Percentiles rank a stretch among this genome's conserved stretches.
Evolutionary conservation across 1,139 yeast genomes (phyloP).

Genomic region (Scheffersomyces illinoinensis): DNA sequence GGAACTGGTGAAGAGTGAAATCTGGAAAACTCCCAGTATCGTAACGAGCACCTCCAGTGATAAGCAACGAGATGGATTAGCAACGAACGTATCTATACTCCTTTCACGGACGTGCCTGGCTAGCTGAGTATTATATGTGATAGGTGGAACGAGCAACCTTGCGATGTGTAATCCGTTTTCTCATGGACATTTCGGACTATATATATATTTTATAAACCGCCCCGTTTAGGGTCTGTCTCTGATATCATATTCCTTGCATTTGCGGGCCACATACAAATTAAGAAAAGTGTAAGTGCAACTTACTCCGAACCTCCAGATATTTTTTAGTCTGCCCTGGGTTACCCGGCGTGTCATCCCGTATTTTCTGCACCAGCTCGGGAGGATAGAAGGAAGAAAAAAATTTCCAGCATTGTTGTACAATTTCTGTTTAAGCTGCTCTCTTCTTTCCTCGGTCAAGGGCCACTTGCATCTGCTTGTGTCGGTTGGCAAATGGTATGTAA

Average conservation of each 20-base stretch:
- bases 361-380: neutral
- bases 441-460: neutral
- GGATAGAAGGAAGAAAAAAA: neutral
- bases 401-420: neutral
- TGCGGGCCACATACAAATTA: neutral
- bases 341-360: neutral
- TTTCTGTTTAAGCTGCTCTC: neutral
- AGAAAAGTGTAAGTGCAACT: neutral
- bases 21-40: neutral
- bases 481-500: neutral
- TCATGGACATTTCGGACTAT: neutral
- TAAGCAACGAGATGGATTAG: neutral
- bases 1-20: neutral
- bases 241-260: neutral
- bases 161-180: neutral
- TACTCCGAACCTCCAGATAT: neutral
- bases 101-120: neutral
- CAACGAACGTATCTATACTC: neutral
- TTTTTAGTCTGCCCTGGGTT: neutral
- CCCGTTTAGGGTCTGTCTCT: neutral
- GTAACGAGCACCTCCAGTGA: neutral
- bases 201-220: neutral
- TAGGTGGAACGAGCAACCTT: neutral
- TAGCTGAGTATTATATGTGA: neutral
- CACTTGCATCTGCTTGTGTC: neutral